Conservation (phyloP, 2,329 filamentous ascomycete genomes). For the Pestalotiopsis fici region DNA sequence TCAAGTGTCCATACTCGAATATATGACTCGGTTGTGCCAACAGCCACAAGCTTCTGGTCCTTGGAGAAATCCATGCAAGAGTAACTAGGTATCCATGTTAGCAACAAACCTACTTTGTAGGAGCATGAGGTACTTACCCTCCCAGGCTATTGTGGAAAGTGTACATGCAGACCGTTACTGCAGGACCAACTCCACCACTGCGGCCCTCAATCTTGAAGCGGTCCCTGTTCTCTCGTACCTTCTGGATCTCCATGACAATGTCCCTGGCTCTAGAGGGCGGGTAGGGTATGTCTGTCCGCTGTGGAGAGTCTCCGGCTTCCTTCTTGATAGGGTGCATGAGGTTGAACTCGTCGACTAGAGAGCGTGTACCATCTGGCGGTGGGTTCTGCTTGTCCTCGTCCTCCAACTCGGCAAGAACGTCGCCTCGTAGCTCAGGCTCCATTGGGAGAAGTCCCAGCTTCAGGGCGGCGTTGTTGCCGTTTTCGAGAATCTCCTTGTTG, state of each 20-base stretch:
- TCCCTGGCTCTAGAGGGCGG: conserved; percentile 88
- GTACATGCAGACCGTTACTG: conserved; percentile 92
- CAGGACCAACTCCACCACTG: conserved; percentile 80
- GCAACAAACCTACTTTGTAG: not conserved
- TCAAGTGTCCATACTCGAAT: conserved; percentile 93
- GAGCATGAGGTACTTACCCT: conserved; percentile 57
- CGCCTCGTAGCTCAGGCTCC: conserved; percentile 79
- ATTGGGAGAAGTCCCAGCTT: conserved; percentile 81
- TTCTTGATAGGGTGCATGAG: conserved; percentile 80
- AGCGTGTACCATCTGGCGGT: conserved; percentile 68
- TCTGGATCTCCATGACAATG: conserved; percentile 91
- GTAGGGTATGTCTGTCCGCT: conserved; percentile 76
- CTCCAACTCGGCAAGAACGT: conserved; percentile 83
- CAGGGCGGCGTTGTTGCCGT: conserved; percentile 56
- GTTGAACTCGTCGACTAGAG: conserved; percentile 85
- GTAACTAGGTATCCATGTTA: conserved; percentile 52
- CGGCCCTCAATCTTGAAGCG: conserved; percentile 85
- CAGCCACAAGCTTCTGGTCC: conserved; percentile 83
- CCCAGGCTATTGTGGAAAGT: conserved; percentile 97
- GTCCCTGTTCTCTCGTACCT: conserved; percentile 89
- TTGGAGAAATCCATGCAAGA: conserved; percentile 96
- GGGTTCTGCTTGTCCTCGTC: conserved; percentile 82
- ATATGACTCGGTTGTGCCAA: conserved; percentile 90
- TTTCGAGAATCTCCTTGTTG: conserved; percentile 61
- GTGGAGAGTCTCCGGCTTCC: conserved; percentile 81